Evolutionary conservation across 805 yeast species (phyloP).

Genomic region (Saitoella complicata): DNA sequence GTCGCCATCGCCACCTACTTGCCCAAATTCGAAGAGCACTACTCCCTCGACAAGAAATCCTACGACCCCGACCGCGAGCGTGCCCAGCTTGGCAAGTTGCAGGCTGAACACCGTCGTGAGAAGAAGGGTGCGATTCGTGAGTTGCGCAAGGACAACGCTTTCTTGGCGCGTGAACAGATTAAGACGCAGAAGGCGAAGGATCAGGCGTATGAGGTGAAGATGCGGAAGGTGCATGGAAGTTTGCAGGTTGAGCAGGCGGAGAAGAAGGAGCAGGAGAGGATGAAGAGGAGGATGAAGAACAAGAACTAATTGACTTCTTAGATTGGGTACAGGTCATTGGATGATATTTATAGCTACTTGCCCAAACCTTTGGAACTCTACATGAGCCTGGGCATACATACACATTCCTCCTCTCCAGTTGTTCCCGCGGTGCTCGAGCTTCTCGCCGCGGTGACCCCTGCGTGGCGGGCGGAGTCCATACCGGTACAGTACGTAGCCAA

Average conservation of each 20-base stretch:
- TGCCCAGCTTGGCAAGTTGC: constrained; percentile 69
- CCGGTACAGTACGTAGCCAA: no score
- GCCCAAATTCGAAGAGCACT: constrained; percentile 90
- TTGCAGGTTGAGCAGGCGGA: constrained; percentile 84
- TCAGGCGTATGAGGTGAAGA: constrained; percentile 70
- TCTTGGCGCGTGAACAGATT: constrained; percentile 74
- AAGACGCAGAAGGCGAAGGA: constrained; percentile 59
- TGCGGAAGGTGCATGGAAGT: constrained; percentile 72
- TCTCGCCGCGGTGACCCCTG: no score
- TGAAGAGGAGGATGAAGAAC: constrained; percentile 47
- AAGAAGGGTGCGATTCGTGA: constrained; percentile 77
- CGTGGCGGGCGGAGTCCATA: no score
- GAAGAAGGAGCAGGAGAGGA: constrained; percentile 80
- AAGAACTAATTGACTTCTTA: constrained; percentile 16
- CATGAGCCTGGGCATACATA: no score
- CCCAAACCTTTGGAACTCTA: no score
- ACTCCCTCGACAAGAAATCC: constrained; percentile 87
- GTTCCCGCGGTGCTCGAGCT: no score
- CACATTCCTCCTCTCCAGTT: no score
- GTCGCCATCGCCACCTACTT: constrained; percentile 69
- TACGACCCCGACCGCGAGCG: constrained; percentile 70
- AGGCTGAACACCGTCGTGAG: constrained; percentile 78
- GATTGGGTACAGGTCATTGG: background rate
- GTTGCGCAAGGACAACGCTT: constrained; percentile 73
- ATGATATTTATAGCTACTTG: no score